These are phyloP conservation scores for Penstemon newberryi DNA, from an alignment of 257 asterid species.

Conservation along the genomic window DNA sequence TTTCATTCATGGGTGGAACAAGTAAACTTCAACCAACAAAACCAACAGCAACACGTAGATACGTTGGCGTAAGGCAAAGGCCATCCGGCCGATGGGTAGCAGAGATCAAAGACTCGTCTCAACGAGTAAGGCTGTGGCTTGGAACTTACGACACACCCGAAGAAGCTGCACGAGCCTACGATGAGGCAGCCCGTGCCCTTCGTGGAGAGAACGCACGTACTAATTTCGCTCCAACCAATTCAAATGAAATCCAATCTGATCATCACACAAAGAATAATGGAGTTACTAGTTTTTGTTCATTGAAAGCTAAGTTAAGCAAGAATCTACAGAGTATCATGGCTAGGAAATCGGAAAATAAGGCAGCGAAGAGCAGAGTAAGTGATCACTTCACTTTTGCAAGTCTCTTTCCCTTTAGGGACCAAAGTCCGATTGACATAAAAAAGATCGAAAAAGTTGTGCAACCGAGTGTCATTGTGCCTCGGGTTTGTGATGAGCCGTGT, in stretches of 20 bases:
- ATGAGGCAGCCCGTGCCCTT: conserved; percentile 84
- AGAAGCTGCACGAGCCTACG: conserved; percentile 88
- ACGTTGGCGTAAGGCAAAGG: conserved; percentile 78
- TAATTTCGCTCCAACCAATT: conserved; percentile 42
- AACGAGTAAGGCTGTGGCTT: conserved; percentile 75
- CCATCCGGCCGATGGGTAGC: conserved; percentile 97
- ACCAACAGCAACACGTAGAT: conserved; percentile 47
- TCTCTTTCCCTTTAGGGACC: conserved; percentile 65
- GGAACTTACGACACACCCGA: conserved; percentile 91
- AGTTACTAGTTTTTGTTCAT: conserved; percentile 60
- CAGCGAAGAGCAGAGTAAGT: conserved; percentile 66
- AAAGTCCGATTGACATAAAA: conserved; percentile 44
- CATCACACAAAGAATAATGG: conserved; percentile 40
- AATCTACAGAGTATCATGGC: conserved; percentile 77
- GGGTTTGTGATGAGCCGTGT: conserved; percentile 38
- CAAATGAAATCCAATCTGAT: conserved; percentile 32
- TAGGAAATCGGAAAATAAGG: conserved; percentile 59
- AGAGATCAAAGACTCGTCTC: conserved; percentile 88
- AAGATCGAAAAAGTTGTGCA: conserved; percentile 70
- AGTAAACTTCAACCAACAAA: conserved; percentile 33
- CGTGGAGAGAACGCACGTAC: conserved; percentile 89
- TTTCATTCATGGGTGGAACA: conserved; percentile 45
- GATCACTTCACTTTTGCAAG: conserved; percentile 90
- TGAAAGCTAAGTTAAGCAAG: conserved; percentile 79
- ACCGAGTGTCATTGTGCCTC: conserved; percentile 81